Evolutionary conservation across 1,284 basidiomycete genomes (phyloP).

Genomic region (Agaricales sp.): DNA sequence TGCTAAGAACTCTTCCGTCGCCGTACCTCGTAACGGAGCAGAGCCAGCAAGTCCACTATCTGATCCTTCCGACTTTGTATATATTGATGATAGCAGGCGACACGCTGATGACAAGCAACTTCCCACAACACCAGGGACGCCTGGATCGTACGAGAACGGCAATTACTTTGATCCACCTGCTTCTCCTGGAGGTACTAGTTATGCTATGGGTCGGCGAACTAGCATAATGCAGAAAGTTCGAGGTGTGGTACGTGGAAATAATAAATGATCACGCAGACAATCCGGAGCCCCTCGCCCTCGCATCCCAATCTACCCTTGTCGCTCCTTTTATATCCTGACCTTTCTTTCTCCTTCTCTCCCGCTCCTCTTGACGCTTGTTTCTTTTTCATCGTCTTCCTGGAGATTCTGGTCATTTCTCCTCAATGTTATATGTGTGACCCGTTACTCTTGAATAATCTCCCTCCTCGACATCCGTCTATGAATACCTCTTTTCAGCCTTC

Average conservation of each 20-base stretch:
- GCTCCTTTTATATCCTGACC: neutral
- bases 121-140: too few relatives aligned
- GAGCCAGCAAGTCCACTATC: neutral
- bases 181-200: conserved; percentile 22
- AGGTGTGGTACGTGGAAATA: conserved; percentile 53
- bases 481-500: too few relatives aligned
- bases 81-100: neutral
- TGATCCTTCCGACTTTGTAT: neutral
- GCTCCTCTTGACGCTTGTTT: neutral
- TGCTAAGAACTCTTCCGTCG: neutral
- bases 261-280: conserved; percentile 10
- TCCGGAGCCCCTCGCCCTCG: neutral
- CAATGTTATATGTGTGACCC: too few relatives aligned
- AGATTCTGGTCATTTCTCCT: neutral
- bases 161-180: conserved; percentile 41
- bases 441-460: too few relatives aligned
- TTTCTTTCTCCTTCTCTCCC: neutral
- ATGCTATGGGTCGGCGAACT: conserved; percentile 50
- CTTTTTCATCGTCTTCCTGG: neutral
- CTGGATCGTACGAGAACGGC: conserved; percentile 20
- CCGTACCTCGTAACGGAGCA: neutral
- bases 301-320: neutral
- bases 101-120: neutral
- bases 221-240: conserved; percentile 74
- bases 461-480: too few relatives aligned